Conservation (phyloP, 2,329 filamentous ascomycete genomes). For the Aspergillus sp. region DNA sequence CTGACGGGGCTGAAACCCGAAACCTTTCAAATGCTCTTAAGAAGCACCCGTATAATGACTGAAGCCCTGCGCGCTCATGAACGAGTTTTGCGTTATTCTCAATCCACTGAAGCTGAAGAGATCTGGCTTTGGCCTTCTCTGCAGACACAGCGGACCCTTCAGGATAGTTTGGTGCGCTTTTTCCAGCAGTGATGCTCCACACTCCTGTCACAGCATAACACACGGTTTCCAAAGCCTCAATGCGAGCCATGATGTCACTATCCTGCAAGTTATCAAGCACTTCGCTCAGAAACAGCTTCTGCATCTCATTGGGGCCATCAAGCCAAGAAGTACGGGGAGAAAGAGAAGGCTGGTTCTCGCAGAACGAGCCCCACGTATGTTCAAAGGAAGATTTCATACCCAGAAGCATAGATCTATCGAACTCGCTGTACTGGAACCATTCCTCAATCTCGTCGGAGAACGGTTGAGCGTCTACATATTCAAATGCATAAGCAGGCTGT, state of each 20-base stretch:
- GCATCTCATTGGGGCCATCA: constrained; percentile 57
- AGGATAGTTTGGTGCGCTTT: constrained; percentile 29
- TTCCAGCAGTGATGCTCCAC: constrained; percentile 67
- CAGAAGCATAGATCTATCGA: constrained; percentile 77
- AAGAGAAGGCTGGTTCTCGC: constrained; percentile 29
- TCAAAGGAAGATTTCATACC: constrained; percentile 76
- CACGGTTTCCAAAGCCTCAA: constrained; percentile 47
- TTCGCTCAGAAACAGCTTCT: constrained; percentile 41
- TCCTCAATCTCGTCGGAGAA: constrained; percentile 91
- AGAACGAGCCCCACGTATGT: constrained; percentile 66
- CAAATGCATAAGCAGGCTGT: constrained; percentile 79
- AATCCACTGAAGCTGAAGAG: constrained; percentile 50
- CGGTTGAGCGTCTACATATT: constrained; percentile 69
- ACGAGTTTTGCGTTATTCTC: constrained; percentile 42
- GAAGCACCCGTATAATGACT: constrained; percentile 38
- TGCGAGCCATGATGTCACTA: constrained; percentile 40
- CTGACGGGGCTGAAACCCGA: constrained; percentile 24
- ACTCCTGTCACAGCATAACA: constrained; percentile 63
- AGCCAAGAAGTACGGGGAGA: constrained; percentile 62
- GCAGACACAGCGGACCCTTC: constrained; percentile 36
- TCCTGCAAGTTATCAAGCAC: constrained; percentile 39
- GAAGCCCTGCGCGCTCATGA: constrained; percentile 35
- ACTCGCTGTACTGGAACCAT: constrained; percentile 92
- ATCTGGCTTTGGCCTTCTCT: constrained; percentile 48
- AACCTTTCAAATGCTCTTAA: constrained; percentile 40